These are phyloP conservation scores for Umbelopsis vinacea DNA, from an alignment of 192 early-diverging fungal species.

Conservation along the genomic window DNA sequence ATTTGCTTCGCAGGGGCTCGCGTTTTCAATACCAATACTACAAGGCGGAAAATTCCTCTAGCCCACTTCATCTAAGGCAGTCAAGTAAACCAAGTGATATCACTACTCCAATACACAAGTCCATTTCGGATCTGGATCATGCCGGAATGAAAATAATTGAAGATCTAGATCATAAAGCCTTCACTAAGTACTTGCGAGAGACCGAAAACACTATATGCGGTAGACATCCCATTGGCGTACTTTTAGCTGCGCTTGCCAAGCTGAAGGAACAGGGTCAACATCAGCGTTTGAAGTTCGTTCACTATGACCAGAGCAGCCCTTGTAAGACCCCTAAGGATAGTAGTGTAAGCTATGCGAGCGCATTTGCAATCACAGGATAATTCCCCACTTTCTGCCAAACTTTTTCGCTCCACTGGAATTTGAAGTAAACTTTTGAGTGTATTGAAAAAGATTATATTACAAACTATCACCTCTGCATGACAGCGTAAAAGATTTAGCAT, in stretches of 20 bases:
- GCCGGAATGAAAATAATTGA: conserved; percentile 84
- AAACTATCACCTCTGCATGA: conserved; percentile 11
- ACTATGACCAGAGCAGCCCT: conserved; percentile 85
- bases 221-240: conserved; percentile 83
- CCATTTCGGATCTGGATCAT: conserved; percentile 80
- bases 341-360: conserved; percentile 82
- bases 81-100: conserved; percentile 15
- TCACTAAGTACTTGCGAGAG: conserved; percentile 69
- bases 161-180: conserved; percentile 57
- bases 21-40: conserved; percentile 87
- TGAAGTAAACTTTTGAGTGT: conserved; percentile 2
- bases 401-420: not conserved
- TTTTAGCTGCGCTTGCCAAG: conserved; percentile 68
- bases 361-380: conserved; percentile 31
- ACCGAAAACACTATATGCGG: conserved; percentile 97
- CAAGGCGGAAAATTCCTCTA: conserved; percentile 25
- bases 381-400: too few species aligned
- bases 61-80: conserved; percentile 15
- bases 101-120: conserved; percentile 69
- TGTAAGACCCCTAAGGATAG: conserved; percentile 61
- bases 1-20: conserved; percentile 56
- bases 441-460: conserved; percentile 16
- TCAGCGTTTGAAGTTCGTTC: conserved; percentile 67
- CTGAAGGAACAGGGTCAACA: conserved; percentile 31
- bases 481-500: conserved; percentile 1